Conservation (phyloP, 2,329 filamentous ascomycete species). For the Keithomyces neogunnii region DNA sequence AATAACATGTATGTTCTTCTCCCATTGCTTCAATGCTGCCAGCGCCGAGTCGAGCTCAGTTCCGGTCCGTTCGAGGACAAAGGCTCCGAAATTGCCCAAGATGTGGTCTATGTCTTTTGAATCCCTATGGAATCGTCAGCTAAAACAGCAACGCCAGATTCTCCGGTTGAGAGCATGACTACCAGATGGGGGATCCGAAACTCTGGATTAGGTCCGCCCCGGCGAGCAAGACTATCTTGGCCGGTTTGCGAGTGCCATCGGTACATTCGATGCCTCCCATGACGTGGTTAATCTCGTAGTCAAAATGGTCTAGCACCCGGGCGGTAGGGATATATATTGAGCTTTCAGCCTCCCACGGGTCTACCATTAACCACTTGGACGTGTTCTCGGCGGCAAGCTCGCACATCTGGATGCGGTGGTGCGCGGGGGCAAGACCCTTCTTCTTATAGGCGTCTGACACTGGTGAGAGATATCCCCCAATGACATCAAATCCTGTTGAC, state of each 20-base stretch:
- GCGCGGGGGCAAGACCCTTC: slow-evolving; percentile 27
- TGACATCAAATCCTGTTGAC: slow-evolving; percentile 60
- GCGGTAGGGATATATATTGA: slow-evolving; percentile 83
- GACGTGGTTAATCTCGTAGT: slow-evolving; percentile 73
- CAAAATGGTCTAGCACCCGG: slow-evolving; percentile 82
- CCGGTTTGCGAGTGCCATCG: slow-evolving; percentile 56
- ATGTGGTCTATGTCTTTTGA: slow-evolving; percentile 81
- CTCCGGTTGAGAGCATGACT: not conserved
- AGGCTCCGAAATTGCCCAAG: slow-evolving; percentile 71
- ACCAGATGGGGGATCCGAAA: slow-evolving; percentile 70
- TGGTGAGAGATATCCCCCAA: slow-evolving; percentile 55
- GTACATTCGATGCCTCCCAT: slow-evolving; percentile 67
- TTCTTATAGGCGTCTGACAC: slow-evolving; percentile 29
- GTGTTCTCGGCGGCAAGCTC: slow-evolving; percentile 68
- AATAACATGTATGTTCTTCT: slow-evolving; percentile 80
- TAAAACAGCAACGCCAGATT: not conserved
- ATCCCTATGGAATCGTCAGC: slow-evolving; percentile 26
- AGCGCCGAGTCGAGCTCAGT: slow-evolving; percentile 86
- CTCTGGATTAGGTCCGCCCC: slow-evolving; percentile 70
- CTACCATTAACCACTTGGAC: slow-evolving; percentile 71
- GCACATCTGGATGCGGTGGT: slow-evolving; percentile 59
- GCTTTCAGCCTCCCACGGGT: slow-evolving; percentile 80
- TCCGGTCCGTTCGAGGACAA: slow-evolving; percentile 77
- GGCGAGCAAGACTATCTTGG: slow-evolving; percentile 72
- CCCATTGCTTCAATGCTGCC: slow-evolving; percentile 69